These are phyloP conservation scores for Nyssa sinensis DNA, from an alignment of 148 eudicot species.

Conservation along the genomic window DNA sequence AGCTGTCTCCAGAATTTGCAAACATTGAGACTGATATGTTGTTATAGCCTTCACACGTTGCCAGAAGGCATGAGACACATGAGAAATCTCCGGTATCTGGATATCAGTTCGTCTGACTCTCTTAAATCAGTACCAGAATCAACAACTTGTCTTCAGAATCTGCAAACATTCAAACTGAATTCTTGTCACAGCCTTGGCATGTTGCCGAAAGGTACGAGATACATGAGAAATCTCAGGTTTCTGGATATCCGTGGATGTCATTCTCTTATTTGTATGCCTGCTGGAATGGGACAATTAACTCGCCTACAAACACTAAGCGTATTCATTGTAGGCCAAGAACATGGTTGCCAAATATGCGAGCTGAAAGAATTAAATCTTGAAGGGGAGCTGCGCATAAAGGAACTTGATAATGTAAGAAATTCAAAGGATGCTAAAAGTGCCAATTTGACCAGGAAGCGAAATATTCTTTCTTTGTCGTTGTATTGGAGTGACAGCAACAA, in stretches of 20 bases:
- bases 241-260: not conserved
- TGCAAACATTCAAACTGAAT: not conserved
- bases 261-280: conserved; percentile 1
- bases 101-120: rapidly evolving
- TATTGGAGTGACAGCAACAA: not conserved
- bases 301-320: not conserved
- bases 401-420: conserved; percentile 4
- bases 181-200: rapidly evolving
- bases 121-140: not conserved
- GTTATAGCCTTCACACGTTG: too few relatives aligned
- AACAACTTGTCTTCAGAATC: not conserved
- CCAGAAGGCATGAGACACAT: not conserved
- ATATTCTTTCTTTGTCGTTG: not conserved
- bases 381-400: not conserved
- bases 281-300: not conserved
- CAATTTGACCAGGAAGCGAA: conserved; percentile 1
- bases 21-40: too few relatives aligned
- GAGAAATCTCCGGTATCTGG: not conserved
- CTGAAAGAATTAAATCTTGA: conserved; percentile 8
- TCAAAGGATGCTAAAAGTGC: not conserved
- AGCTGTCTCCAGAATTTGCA: too few relatives aligned
- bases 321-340: not conserved
- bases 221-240: not conserved
- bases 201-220: not conserved
- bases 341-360: not conserved